Conservation (phyloP, 1,284 basidiomycete species). For the Cerioporus squamosus region DNA sequence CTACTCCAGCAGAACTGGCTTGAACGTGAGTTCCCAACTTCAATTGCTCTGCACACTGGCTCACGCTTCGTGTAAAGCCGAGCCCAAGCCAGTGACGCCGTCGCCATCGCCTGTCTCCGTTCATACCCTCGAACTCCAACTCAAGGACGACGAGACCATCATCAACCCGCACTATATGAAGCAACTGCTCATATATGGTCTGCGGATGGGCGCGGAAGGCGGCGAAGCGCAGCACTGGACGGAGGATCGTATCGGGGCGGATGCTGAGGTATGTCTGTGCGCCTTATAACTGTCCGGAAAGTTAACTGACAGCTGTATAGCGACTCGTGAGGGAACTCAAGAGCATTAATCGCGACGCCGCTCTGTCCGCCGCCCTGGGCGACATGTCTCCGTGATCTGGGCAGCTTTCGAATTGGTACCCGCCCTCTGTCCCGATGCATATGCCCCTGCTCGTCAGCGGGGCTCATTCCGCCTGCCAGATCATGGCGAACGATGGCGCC, state of each 20-base stretch:
- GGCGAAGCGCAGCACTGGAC: slow-evolving; percentile 1
- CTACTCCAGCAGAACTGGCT: slow-evolving; percentile 72
- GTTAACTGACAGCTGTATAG: background rate
- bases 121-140: slow-evolving; percentile 20
- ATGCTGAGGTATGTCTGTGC: slow-evolving; percentile 24
- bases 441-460: no score
- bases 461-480: no score
- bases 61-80: background rate
- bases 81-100: slow-evolving; percentile 24
- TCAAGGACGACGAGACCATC: slow-evolving; percentile 63
- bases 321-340: slow-evolving; percentile 19
- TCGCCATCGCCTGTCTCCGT: slow-evolving; percentile 34
- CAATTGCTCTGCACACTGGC: background rate
- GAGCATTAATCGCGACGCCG: slow-evolving; percentile 4
- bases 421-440: no score
- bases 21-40: slow-evolving; percentile 43
- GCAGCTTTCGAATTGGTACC: no score
- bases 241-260: slow-evolving; percentile 11
- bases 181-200: slow-evolving; percentile 69
- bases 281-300: background rate
- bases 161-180: slow-evolving; percentile 78
- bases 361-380: background rate
- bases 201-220: slow-evolving; percentile 51
- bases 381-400: no score
- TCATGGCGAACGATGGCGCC: background rate